Evolutionary conservation across 768 basidiomycete species (phyloP), one percentile per base, ranked within the genome.

Genomic region (Boletales sp.): DNA sequence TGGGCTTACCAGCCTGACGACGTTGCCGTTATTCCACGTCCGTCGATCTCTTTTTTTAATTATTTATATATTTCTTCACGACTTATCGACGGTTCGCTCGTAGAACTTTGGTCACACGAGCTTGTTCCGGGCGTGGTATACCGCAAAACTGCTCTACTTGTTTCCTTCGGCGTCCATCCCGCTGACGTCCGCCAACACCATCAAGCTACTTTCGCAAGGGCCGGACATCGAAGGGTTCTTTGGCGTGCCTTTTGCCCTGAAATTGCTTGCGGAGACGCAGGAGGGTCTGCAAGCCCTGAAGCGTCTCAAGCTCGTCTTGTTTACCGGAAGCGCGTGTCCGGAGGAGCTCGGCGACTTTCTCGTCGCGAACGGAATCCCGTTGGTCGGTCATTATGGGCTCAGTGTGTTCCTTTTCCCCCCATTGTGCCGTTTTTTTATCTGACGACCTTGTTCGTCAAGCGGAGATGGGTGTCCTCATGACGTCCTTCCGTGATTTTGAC

Each of bases 311-410:
- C 55, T 76, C 13, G 77, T 81, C 29, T 70, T 69, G 19, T 81
- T 73, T 52, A 77, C 75, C 24, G 81, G 81, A 1, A 75, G 76
- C 12, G 66, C 82, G 4, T 70, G 80, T 39, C 78, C 82, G 41
- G 72, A 79, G 35, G 79, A 80, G 40, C 63, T 82, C 1, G 80
- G 82, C 1, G 74, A 80, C 48, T 67, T 74, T 37, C 69, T 82
- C 13, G 73, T 73, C 3, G 67, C 66, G 0, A 66, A 72, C 21
- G 81, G 80, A 1, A 74, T 82, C 5, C 75, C 72, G 17, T 65
- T 83, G 10, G 68, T 77, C 12, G 72, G 76, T 10, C 66, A 71
- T 43, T 80, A 77, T 58, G 81, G 81, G 63, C 71, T 38, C 71
- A 77, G 32, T 79, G 74, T 53, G 70, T 68, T 27, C 3, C 24